Base-by-base conservation (phyloP, 2,329 filamentous ascomycete genomes). In the Samsoniella hepiali region DNA sequence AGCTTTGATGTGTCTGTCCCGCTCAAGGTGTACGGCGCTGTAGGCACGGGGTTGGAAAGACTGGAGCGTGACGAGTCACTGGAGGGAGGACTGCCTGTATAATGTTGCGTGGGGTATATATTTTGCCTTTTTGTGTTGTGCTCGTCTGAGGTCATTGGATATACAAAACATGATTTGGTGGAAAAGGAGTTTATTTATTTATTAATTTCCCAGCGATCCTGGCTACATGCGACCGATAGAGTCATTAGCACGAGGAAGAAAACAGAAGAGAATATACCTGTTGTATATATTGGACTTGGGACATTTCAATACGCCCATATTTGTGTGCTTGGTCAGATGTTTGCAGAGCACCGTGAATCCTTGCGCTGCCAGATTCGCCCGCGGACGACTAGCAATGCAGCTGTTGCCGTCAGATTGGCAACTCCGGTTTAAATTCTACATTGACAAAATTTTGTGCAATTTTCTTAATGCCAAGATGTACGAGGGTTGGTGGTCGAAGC, bases 1-100 rank as follows among this genome's bases (percentile, higher is more conserved):
- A 96, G 91, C 70, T 97, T 97, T 75, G 93, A 97, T 75, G 90
- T 96, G 53, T 86, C 88, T 40, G 91, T 97, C 53, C 93, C 93
- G 32, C 78, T 97, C 67, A 86, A 87, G 58, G 90, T 97, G 10
- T 97, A 96, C 71, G 87, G 87, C 47, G 84, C 85, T 22, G 80
- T 84, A 42, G 82, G 83, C 64, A 83, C 78, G 59, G 84, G 84
- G 8, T 72, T 87, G 64, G 84, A 86, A 72, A 78, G 78, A 65
- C 70, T 85, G 60, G 84, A 86, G 70, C 75, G 82, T 62, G 84
- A 86, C 53, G 82, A 84, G 69, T 82, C 78, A 40, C 73, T 78
- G 32, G 81, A 82, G 56, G 80, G 82, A 66, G 78, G 77, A 7
- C 69, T 79, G 59, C 69, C 68, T 44, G 76, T 80, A 55, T 79